Base-by-base conservation (phyloP, 148 eudicot genomes). In the Mesembryanthemum crystallinum region DNA sequence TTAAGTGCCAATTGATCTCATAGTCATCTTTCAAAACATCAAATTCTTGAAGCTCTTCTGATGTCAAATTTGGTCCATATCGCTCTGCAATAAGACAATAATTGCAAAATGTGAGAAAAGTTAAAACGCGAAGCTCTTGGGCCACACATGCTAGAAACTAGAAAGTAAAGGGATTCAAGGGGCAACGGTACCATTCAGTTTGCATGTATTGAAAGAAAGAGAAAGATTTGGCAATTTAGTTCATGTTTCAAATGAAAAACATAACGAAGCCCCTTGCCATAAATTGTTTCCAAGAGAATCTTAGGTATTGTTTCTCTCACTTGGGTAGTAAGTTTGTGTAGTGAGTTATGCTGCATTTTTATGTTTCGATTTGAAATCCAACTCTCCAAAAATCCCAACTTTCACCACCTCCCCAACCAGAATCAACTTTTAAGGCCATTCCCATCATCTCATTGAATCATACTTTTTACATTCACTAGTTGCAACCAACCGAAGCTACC, bases 1-100 rank as follows among this genome's bases (percentile, higher is more conserved):
- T 89, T 69, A 95, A 69, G 83, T 95, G 98, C 98, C 98, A 95
- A 81, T 88, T 87, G 58, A 95, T 81, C 86, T 95, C 98, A 77
- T 95, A 95, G 82, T 95, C 94, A 24, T 85, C 83, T 57, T 82
- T 89, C 72, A 92, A 71, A 2, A 77, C 82, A 71, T 90, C 92
- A 75, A 95, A 95, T 43, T 86, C 90, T 64, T 83, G 76, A 37
- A 95, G 94, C 81, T 95, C 98, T 73, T 89, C 87, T 15, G 80
- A 39, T 13, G 91, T 92, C 81, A 95, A 75, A 43, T 76, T 84
- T 6, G 90, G 64, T 61, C 98, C 97, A 75, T 95, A 95, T 12
- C 98, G 91, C 74, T 94, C 98, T 93, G 87, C 72, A 88, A 64
- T 59, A 69, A 33, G 21, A 20, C 29, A 24, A 75, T 3, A 33